These are phyloP conservation scores for Penicillium sp. DNA, from an alignment of 2,329 filamentous ascomycete genomes.

Conservation along the genomic window DNA sequence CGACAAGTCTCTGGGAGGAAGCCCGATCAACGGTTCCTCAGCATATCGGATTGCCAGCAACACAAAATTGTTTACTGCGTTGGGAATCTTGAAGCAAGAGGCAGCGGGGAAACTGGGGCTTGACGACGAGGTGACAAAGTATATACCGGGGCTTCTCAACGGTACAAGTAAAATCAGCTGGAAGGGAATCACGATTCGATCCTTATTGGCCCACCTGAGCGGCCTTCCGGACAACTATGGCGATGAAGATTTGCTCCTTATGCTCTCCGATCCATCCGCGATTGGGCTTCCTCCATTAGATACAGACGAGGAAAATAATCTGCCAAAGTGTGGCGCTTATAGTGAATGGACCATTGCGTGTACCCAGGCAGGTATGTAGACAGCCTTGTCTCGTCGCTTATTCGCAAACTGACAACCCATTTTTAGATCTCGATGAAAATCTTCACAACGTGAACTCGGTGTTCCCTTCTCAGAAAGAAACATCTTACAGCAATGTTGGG, in stretches of 20 bases:
- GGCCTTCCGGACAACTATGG: conserved; percentile 29
- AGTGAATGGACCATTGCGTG: conserved; percentile 11
- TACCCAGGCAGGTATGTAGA: conserved; percentile 1
- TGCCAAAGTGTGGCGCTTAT: conserved; percentile 2
- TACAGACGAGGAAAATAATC: neutral
- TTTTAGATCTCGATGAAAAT: neutral
- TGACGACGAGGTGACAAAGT: conserved; percentile 25
- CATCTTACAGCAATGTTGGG: conserved; percentile 30
- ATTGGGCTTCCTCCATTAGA: neutral
- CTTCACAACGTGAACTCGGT: conserved; percentile 7
- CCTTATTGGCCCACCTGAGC: conserved; percentile 26
- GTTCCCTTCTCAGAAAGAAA: conserved; percentile 26
- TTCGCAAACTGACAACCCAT: neutral
- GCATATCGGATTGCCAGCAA: conserved; percentile 29
- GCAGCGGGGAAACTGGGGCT: conserved; percentile 26
- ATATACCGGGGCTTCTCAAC: conserved; percentile 14
- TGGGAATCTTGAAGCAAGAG: conserved; percentile 28
- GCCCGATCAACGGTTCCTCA: neutral
- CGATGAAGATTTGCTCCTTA: conserved; percentile 3
- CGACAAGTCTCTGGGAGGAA: conserved; percentile 3
- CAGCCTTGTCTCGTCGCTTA: too few relatives aligned
- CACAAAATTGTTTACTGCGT: conserved; percentile 28
- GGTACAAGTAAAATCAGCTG: conserved; percentile 18
- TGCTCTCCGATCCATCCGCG: conserved; percentile 1
- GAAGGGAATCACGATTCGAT: conserved; percentile 28